Evolutionary conservation across 2,329 filamentous ascomycete genomes (phyloP), one percentile per base, ranked within the genome.

Genomic region (Botrytis porri): DNA sequence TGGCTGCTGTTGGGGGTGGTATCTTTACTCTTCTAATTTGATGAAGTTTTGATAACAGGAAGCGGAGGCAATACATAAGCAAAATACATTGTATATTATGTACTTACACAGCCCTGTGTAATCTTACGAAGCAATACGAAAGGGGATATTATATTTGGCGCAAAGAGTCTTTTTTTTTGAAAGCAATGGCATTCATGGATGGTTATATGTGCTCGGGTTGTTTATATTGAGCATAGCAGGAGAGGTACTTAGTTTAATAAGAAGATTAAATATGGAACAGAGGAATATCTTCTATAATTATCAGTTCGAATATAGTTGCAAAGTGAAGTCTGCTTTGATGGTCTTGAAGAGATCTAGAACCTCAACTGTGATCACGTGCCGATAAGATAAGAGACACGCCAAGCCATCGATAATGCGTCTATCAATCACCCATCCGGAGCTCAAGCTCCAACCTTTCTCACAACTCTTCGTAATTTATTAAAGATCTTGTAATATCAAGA

Each of bases 1-100:
- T 76, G 39, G 77, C 78, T 74, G 75, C 79, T 61, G n/a, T 79
- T 60, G 79, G 79, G 41, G 76, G 76, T 39, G 76, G 76, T 3
- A 25, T 80, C 3, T 78, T 80, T 74, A 69, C 75, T 18, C 45
- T 70, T 39, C 25, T 73, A 29, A 45, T 71, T n/a, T 71, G 65
- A 71, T 57, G 12, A 59, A 57, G 25, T 41, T 57, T 57, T 29
- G 65, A 39, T 32, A 8, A 41, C 57, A 57, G 16, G 35, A 41
- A 29, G 65, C 39, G 35, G 35, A 67, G 35, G 64, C 20, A 22
- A 67, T 57, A 67, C 48, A 57, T 69, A 69, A 25, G 41, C 48
- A 12, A 39, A 57, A 69, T 43, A 69, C 35, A 69, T 25, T 69
- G 65, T 69, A 69, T n/a, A 57, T 57, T 22, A 43, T 57, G n/a